Conservation (phyloP, 805 yeast species). For the Lachancea thermotolerans region DNA sequence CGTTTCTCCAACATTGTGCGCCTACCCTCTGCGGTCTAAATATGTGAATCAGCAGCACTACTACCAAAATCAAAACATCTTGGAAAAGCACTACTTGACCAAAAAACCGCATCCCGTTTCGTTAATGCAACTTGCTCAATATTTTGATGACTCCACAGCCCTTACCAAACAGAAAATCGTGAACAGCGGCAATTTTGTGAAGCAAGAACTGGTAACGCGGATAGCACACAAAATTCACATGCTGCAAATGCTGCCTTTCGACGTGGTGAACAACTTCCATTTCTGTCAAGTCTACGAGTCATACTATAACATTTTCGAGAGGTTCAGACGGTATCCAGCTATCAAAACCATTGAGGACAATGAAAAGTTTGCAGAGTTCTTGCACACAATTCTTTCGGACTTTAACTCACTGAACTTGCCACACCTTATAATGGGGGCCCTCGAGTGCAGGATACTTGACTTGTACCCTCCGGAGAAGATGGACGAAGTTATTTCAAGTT, state of each 20-base stretch:
- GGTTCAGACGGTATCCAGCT: conserved; percentile 65
- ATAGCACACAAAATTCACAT: conserved; percentile 74
- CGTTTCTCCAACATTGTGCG: conserved; percentile 30
- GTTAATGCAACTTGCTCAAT: conserved; percentile 81
- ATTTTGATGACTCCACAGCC: conserved; percentile 55
- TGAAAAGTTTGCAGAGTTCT: conserved; percentile 56
- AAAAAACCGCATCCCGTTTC: conserved; percentile 84
- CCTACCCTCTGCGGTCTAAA: conserved; percentile 38
- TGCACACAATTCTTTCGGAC: conserved; percentile 58
- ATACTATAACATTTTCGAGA: conserved; percentile 81
- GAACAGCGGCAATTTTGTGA: conserved; percentile 80
- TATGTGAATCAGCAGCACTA: conserved; percentile 67
- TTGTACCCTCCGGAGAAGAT: conserved; percentile 54
- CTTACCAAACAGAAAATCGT: conserved; percentile 71
- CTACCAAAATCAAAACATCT: conserved; percentile 48
- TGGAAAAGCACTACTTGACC: conserved; percentile 29
- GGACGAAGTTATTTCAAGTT: conserved; percentile 67
- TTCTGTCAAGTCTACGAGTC: conserved; percentile 82
- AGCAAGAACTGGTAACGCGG: conserved; percentile 77
- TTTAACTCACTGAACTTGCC: conserved; percentile 79
- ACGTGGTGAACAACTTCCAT: conserved; percentile 78
- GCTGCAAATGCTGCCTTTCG: conserved; percentile 75
- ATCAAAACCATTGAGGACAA: conserved; percentile 71
- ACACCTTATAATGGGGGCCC: conserved; percentile 86
- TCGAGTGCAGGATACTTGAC: conserved; percentile 62